Evolutionary conservation across 2,329 filamentous ascomycete genomes (phyloP).

Genomic region (Alternaria sp.): DNA sequence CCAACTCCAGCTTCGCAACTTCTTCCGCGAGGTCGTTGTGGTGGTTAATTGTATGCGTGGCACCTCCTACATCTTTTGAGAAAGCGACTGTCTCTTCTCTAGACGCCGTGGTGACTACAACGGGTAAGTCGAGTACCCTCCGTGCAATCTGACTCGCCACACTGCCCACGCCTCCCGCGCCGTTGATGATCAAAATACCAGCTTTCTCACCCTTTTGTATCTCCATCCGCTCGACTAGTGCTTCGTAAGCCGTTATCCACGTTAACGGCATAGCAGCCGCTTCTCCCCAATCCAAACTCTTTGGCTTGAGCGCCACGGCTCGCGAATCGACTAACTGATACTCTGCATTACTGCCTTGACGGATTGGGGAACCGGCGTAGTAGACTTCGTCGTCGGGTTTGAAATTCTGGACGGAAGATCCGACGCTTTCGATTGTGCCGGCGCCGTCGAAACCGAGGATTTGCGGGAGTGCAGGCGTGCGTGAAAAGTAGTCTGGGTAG

Average conservation of each 20-base stretch:
- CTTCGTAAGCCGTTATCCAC: slow-evolving; percentile 12
- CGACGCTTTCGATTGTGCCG: slow-evolving; percentile 2
- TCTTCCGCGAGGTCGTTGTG: slow-evolving; percentile 2
- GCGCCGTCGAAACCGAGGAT: slow-evolving; percentile 12
- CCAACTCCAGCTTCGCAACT: background rate
- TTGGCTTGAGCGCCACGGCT: slow-evolving; percentile 8
- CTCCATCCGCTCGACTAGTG: slow-evolving; percentile 5
- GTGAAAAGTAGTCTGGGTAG: slow-evolving; percentile 10
- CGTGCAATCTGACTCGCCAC: slow-evolving; percentile 11
- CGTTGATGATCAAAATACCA: slow-evolving; percentile 8
- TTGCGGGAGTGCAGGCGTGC: slow-evolving; percentile 3
- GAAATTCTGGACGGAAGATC: background rate
- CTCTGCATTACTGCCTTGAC: slow-evolving; percentile 10
- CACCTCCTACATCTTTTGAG: slow-evolving; percentile 6
- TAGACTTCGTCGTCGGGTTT: slow-evolving; percentile 4
- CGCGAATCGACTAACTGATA: slow-evolving; percentile 7
- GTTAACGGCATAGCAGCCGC: slow-evolving; percentile 12
- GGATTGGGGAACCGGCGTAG: slow-evolving; percentile 9
- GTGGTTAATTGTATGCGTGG: slow-evolving; percentile 8
- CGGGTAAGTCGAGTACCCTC: slow-evolving; percentile 3
- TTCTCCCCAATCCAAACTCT: slow-evolving; percentile 6
- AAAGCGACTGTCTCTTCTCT: slow-evolving; percentile 9
- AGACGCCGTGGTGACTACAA: slow-evolving; percentile 9
- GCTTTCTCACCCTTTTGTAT: background rate
- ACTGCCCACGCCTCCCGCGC: slow-evolving; percentile 8